These are phyloP conservation scores for Schizosaccharomyces japonicus DNA, from an alignment of 805 yeast species.

Conservation along the genomic window DNA sequence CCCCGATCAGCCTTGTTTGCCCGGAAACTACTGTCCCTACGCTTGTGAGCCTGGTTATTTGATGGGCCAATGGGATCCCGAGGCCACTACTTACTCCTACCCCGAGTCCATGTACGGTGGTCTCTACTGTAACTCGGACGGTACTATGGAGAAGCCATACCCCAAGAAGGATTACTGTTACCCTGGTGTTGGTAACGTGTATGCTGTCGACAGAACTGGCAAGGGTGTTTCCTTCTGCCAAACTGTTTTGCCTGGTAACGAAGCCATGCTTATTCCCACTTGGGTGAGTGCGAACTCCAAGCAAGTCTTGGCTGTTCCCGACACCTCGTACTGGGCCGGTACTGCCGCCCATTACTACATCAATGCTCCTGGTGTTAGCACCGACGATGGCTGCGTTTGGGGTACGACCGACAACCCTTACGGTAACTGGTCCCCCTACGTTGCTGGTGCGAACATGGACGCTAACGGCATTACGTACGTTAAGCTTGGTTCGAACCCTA, in stretches of 20 bases:
- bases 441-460: constrained; percentile 76
- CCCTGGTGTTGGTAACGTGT: constrained; percentile 56
- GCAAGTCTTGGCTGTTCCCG: constrained; percentile 55
- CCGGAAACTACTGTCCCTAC: constrained; percentile 72
- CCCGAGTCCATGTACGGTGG: constrained; percentile 65
- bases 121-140: constrained; percentile 47
- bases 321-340: constrained; percentile 29
- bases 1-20: constrained; percentile 44
- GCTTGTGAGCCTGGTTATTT: constrained; percentile 78
- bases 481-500: constrained; percentile 81
- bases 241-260: constrained; percentile 83
- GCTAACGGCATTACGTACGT: constrained; percentile 38
- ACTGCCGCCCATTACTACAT: constrained; percentile 74
- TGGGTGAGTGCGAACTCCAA: constrained; percentile 26
- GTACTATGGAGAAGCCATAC: constrained; percentile 40
- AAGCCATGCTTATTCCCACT: constrained; percentile 82
- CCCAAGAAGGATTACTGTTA: constrained; percentile 37
- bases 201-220: constrained; percentile 31
- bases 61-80: constrained; percentile 73
- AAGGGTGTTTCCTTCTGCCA: constrained; percentile 62
- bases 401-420: constrained; percentile 41
- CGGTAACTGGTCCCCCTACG: constrained; percentile 89
- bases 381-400: constrained; percentile 64
- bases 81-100: constrained; percentile 44
- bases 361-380: constrained; percentile 61